Percentiles rank a stretch among this genome's conserved stretches.
Evolutionary conservation across 768 basidiomycete species (phyloP).

Genomic region (Boletus rufocinnamomeus): DNA sequence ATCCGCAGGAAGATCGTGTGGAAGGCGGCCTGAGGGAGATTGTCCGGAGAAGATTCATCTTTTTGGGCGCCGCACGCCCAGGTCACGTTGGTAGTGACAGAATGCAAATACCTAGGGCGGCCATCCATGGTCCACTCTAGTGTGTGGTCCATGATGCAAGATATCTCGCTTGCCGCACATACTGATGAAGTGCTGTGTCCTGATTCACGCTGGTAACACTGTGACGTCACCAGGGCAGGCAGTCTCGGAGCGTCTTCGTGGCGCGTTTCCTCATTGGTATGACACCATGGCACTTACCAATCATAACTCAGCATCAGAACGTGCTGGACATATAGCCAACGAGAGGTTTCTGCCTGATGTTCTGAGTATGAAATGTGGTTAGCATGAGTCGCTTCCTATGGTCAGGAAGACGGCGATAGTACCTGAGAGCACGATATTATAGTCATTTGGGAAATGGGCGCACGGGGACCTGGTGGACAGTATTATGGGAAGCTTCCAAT

Average conservation of each 20-base stretch:
- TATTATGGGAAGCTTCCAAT: not conserved
- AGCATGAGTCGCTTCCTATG: not conserved
- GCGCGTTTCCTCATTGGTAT: not conserved
- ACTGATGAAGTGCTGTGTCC: not conserved
- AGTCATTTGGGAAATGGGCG: not conserved
- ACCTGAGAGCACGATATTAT: not conserved
- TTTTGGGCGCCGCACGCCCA: not conserved
- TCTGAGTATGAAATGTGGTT: too few species aligned
- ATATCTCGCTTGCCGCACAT: not conserved
- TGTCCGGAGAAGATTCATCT: not conserved
- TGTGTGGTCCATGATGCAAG: not conserved
- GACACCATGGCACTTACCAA: not conserved
- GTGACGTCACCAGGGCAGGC: too few species aligned
- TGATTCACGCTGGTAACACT: too few species aligned
- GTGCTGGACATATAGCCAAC: not conserved
- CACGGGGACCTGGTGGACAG: not conserved
- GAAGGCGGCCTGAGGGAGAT: not conserved
- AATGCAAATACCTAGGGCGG: too few species aligned
- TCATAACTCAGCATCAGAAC: not conserved
- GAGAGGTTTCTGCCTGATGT: not conserved
- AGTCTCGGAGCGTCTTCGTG: not conserved
- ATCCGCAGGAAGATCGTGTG: not conserved
- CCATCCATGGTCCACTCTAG: not conserved
- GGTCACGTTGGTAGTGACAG: not conserved
- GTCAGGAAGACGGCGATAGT: not conserved